Evolutionary conservation across 768 basidiomycete genomes (phyloP).

Genomic region (Megacollybia marginata): DNA sequence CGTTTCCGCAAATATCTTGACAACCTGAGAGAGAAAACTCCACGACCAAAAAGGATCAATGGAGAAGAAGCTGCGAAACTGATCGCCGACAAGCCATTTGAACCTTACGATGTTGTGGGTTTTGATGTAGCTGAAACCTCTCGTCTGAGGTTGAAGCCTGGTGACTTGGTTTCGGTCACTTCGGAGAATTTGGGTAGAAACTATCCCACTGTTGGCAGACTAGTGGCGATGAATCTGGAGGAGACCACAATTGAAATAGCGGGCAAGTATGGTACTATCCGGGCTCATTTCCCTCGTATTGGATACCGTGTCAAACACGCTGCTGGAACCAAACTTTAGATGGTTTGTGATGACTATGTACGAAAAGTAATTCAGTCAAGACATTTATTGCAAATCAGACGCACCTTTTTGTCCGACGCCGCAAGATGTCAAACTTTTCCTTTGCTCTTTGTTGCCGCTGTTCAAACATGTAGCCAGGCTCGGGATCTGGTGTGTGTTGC

Average conservation of each 20-base stretch:
- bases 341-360: too few relatives aligned
- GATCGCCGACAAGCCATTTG: conserved; percentile 29
- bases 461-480: too few relatives aligned
- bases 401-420: too few relatives aligned
- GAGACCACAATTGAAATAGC: conserved; percentile 42
- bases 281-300: conserved; percentile 49
- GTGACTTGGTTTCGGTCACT: conserved; percentile 31
- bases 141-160: conserved; percentile 30
- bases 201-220: conserved; percentile 39
- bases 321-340: neutral
- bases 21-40: conserved; percentile 17
- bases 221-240: conserved; percentile 41
- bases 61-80: conserved; percentile 35
- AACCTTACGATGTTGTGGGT: conserved; percentile 32
- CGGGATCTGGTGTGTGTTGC: too few relatives aligned
- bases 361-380: too few relatives aligned
- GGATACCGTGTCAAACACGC: conserved; percentile 15
- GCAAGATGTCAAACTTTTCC: too few relatives aligned
- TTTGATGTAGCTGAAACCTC: conserved; percentile 38
- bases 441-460: too few relatives aligned
- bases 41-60: conserved; percentile 19
- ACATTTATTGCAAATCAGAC: too few relatives aligned
- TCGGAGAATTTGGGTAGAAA: conserved; percentile 39
- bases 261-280: conserved; percentile 29
- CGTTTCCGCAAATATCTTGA: conserved; percentile 30